Base-by-base conservation (phyloP, 129 eudicot genomes). In the Centrapalus pauciflorus region DNA sequence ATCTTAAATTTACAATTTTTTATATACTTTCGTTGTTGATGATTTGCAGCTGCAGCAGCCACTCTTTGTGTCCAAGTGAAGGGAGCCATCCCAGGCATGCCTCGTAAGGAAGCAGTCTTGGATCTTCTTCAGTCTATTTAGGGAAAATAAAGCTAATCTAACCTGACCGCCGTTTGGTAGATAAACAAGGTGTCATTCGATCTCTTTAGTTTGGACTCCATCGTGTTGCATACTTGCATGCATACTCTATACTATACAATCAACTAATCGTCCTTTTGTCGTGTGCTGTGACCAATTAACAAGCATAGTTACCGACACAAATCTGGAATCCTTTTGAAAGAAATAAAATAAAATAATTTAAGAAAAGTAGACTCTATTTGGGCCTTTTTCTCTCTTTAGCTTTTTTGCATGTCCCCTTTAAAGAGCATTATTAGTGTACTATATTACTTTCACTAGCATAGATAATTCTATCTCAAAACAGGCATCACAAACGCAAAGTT, bases 11-110 rank as follows among this genome's bases (percentile, higher is more conserved):
- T 1, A 10, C 60, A 16, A 16, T 33, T n/a, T n/a, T n/a, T 64
- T n/a, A 67, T 64, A 28, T 79, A 29, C 65, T 29, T 50, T 66
- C 33, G 14, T 74, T 33, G n/a, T 74, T 64, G 23, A 10, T 67
- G 30, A 55, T 63, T 58, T 79, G 67, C 91, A 92, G 98, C 98
- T 67, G 98, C 96, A 23, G 98, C 98, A 30, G 98, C 98, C 62
- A 88, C 98, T 45, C 85, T 92, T 27, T 92, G 98, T 83, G 95
- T 92, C 24, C 98, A 85, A 85, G 96, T 92, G 65, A 92, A 92
- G 73, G 98, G 98, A 64, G 98, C 98, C 72, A 92, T 92, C 56
- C 98, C 96, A 28, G 83, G 98, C 83, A 92, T 92, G 98, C 96
- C 98, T 37, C 81, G 75, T 45, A 82, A 95, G 68, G 76, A 92